These are phyloP conservation scores for Lachnellula hyalina DNA, from an alignment of 2,329 filamentous ascomycete genomes.

Conservation along the genomic window DNA sequence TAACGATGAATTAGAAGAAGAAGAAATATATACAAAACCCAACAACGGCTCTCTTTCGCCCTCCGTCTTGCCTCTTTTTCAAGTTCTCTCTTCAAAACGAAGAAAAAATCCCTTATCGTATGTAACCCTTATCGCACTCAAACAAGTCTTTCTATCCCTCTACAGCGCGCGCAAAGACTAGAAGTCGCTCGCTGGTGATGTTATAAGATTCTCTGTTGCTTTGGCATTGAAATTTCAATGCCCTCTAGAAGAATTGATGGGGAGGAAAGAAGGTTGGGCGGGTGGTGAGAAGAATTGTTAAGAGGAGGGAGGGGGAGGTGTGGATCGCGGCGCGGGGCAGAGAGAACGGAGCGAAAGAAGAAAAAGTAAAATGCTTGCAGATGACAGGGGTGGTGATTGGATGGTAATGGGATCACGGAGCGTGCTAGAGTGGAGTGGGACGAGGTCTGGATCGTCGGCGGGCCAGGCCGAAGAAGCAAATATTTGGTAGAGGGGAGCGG, in stretches of 20 bases:
- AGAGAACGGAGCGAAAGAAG: constrained; percentile 1
- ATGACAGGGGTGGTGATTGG: neutral
- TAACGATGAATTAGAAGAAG: neutral
- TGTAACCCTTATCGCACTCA: neutral
- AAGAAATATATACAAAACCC: neutral
- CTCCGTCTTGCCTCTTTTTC: neutral
- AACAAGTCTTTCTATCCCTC: constrained; percentile 29
- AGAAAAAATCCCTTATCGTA: neutral
- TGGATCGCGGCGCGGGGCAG: neutral
- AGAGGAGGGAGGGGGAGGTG: neutral
- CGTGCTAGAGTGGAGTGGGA: too few species aligned
- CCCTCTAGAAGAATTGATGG: neutral
- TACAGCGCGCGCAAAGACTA: constrained; percentile 33
- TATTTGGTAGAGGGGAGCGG: too few species aligned
- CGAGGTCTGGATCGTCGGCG: too few species aligned
- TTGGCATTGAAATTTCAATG: constrained; percentile 6
- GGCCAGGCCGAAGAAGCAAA: too few species aligned
- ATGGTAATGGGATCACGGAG: too few species aligned
- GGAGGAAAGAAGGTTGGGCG: neutral
- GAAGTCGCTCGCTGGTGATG: constrained; percentile 30
- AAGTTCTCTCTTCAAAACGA: neutral
- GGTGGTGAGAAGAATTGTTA: neutral
- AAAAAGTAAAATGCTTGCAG: neutral
- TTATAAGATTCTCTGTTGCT: constrained; percentile 12
- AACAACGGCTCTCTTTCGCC: neutral